Evolutionary conservation across 495 filamentous ascomycete species (phyloP).

Genomic region (Bathelium albidoporum): DNA sequence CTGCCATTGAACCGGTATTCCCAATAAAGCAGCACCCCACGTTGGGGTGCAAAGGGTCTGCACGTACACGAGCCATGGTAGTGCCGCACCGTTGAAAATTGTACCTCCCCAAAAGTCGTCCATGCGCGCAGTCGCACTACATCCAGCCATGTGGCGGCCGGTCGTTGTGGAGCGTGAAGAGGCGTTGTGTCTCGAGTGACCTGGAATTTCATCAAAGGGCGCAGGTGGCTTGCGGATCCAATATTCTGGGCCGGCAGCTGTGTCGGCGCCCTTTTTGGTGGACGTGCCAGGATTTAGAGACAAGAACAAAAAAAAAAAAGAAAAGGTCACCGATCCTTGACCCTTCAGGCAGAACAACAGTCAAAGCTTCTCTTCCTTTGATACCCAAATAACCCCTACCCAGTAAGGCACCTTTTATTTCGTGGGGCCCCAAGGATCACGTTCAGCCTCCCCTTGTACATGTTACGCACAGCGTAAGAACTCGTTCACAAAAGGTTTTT

Average conservation of each 20-base stretch:
- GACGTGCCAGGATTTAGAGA: neutral
- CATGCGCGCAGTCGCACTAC: neutral
- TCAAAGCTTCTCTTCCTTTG: neutral
- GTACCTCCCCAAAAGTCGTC: neutral
- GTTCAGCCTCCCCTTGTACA: neutral
- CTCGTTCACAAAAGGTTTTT: too few relatives aligned
- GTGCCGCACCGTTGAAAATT: neutral
- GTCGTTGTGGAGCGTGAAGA: neutral
- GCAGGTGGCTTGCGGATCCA: neutral
- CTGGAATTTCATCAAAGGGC: neutral
- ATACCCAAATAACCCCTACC: neutral
- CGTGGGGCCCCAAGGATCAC: neutral
- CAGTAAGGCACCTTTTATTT: neutral
- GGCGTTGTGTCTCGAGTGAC: neutral
- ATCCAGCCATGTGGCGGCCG: neutral
- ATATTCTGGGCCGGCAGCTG: neutral
- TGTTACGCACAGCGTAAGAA: neutral
- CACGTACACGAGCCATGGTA: neutral
- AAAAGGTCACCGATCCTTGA: neutral
- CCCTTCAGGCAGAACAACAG: neutral
- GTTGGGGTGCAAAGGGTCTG: neutral
- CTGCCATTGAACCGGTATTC: neutral
- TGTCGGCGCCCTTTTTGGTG: neutral
- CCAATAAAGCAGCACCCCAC: neutral
- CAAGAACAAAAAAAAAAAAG: neutral